Base-by-base conservation (phyloP, 805 yeast genomes). In the Jamesozyma hellenica region DNA sequence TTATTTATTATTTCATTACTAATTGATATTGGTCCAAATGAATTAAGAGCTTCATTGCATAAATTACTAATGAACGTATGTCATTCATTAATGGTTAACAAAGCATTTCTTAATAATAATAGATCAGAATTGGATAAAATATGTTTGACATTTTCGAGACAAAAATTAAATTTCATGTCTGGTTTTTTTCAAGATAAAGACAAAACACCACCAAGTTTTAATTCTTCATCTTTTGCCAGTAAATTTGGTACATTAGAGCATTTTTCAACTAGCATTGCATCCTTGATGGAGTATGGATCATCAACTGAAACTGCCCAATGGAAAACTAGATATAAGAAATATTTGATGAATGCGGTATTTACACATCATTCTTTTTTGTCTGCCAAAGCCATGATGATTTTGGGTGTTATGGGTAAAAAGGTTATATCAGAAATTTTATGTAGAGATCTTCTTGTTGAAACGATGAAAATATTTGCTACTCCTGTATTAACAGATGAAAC, bases 11-110 rank as follows among this genome's bases (percentile, higher is more conserved):
- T 79, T 19, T 70, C 87, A 0, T 63, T 81, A 13, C 72, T 70
- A 35, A 56, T 70, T 27, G 71, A 70, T 49, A 58, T 65, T 27
- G 74, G 74, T 4, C 70, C 73, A 11, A 39, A 61, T 7, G 63
- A 77, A 28, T 68, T 84, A 46, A 74, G 94, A 38, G 55, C 58
- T 14, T 75, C 65, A 27, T 63, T 82, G 33, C 77, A 79, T 47
- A 74, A 73, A 43, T 56, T 83, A 36, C 56, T 79, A n/a, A 66
- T 77, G 48, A 79, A 82, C 50, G 67, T 79, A 3, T 67, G 83
- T 29, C 90, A 82, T 50, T 72, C 88, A 0, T 77, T 79, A 47
- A 64, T 75, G 14, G 67, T 75, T n/a, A 77, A 73, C 42, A 75
- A 75, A 1, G 61, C 64, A 21, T 56, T 81, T 17, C 53, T 72